Evolutionary conservation across 164 flowering plant species (phyloP).

Genomic region (Annona squamosa): DNA sequence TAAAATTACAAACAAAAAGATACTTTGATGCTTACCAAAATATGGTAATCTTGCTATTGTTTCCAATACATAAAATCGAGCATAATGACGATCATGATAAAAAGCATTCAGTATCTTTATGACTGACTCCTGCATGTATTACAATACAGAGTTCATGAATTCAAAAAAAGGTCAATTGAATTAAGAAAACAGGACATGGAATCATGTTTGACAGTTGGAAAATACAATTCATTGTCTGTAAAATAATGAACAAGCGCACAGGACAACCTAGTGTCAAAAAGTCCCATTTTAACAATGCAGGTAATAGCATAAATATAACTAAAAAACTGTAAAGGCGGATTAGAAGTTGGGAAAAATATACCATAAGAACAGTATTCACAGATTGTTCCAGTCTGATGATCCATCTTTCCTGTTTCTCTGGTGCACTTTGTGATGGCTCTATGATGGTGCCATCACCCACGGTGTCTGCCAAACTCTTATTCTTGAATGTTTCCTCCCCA

Average conservation of each 20-base stretch:
- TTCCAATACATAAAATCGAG: conserved; percentile 92
- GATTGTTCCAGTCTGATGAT: conserved; percentile 68
- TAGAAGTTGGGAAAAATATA: conserved; percentile 15
- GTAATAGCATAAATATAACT: neutral
- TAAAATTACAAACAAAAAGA: neutral
- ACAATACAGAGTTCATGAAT: neutral
- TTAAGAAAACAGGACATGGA: neutral
- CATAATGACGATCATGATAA: conserved; percentile 72
- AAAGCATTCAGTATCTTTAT: conserved; percentile 76
- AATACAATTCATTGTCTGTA: neutral
- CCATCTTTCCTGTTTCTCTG: conserved; percentile 50
- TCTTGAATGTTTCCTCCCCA: conserved; percentile 46
- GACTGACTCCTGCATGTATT: conserved; percentile 71
- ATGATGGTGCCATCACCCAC: conserved; percentile 18
- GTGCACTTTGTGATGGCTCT: conserved; percentile 20
- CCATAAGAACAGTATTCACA: conserved; percentile 70
- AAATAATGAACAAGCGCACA: neutral
- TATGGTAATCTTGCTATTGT: conserved; percentile 98
- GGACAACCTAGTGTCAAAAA: neutral
- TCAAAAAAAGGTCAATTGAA: neutral
- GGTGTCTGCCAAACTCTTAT: conserved; percentile 31
- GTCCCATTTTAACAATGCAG: neutral
- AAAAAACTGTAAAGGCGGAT: neutral
- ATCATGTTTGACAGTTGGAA: neutral
- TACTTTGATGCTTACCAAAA: conserved; percentile 56